phyloP scores from a whole-genome alignment of 352 stramenopile genomes.

The Globisporangium abappressorium region DNA sequence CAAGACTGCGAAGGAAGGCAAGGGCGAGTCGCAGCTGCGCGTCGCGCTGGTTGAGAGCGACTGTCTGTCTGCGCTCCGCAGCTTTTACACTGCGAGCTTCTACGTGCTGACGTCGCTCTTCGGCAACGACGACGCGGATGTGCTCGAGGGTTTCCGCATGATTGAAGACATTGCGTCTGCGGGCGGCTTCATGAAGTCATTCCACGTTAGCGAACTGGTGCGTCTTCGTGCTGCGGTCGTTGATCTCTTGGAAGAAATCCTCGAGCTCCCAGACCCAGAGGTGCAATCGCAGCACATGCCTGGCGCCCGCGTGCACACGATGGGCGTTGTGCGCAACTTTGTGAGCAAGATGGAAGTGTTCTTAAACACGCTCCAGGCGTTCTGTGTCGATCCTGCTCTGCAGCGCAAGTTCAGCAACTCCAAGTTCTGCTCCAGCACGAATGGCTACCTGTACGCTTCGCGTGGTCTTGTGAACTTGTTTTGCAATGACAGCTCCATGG shows the following conservation, averaged over 20 bases:
- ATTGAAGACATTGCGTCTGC: constrained; percentile 68
- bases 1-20: constrained; percentile 73
- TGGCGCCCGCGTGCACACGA: constrained; percentile 61
- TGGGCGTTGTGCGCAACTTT: constrained; percentile 87
- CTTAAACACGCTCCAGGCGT: constrained; percentile 58
- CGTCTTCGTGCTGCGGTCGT: constrained; percentile 60
- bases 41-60: constrained; percentile 79
- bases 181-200: constrained; percentile 76
- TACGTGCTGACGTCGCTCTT: constrained; percentile 74
- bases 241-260: constrained; percentile 75
- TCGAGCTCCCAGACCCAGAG: constrained; percentile 80
- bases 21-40: constrained; percentile 75
- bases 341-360: constrained; percentile 85
- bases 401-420: constrained; percentile 74
- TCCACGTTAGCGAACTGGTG: constrained; percentile 64
- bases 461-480: constrained; percentile 72
- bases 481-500: constrained; percentile 69
- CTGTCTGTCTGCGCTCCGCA: constrained; percentile 76
- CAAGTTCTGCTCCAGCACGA: constrained; percentile 68
- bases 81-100: constrained; percentile 79
- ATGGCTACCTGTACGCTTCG: constrained; percentile 67
- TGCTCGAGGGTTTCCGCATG: constrained; percentile 72
- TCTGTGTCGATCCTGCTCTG: constrained; percentile 60
- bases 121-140: constrained; percentile 74
- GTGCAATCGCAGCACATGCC: constrained; percentile 66